Conservation (phyloP, 495 filamentous ascomycete genomes). For the Podospora australis region DNA sequence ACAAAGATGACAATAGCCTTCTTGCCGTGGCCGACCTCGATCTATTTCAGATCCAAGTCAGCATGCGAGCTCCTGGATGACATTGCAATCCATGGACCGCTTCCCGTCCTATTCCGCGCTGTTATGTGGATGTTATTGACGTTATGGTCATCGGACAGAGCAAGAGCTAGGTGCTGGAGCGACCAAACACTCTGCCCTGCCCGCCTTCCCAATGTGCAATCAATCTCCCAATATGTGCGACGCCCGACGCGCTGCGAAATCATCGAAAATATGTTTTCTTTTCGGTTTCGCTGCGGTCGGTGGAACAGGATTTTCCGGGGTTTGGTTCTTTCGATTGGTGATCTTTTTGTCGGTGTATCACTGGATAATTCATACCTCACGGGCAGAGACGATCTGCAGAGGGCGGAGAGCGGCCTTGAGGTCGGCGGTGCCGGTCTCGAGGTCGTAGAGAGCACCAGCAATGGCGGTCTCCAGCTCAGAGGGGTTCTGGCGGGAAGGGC, state of each 20-base stretch:
- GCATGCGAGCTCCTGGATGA: constrained; percentile 56
- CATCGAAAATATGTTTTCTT: neutral
- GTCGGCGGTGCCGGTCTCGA: constrained; percentile 96
- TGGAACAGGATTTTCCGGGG: constrained; percentile 35
- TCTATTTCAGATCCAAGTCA: constrained; percentile 68
- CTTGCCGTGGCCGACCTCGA: constrained; percentile 99
- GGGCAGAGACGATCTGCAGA: constrained; percentile 93
- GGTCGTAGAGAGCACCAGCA: constrained; percentile 90
- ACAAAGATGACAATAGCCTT: constrained; percentile 99
- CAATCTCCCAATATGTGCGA: constrained; percentile 26
- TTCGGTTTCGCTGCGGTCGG: constrained; percentile 11
- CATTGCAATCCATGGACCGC: constrained; percentile 56
- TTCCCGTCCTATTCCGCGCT: constrained; percentile 59
- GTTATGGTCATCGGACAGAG: constrained; percentile 18
- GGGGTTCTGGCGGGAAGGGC: constrained; percentile 85
- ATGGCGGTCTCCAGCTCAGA: constrained; percentile 93
- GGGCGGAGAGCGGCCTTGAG: constrained; percentile 88
- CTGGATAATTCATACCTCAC: constrained; percentile 83
- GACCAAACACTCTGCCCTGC: constrained; percentile 12
- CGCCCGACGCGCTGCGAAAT: constrained; percentile 22
- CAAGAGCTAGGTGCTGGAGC: neutral
- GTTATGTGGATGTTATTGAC: constrained; percentile 26
- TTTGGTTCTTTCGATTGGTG: constrained; percentile 16
- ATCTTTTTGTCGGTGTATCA: constrained; percentile 14
- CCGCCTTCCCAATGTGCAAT: constrained; percentile 25